Base-by-base conservation (phyloP, 192 early-diverging fungal genomes). In the Backusella australiensis region DNA sequence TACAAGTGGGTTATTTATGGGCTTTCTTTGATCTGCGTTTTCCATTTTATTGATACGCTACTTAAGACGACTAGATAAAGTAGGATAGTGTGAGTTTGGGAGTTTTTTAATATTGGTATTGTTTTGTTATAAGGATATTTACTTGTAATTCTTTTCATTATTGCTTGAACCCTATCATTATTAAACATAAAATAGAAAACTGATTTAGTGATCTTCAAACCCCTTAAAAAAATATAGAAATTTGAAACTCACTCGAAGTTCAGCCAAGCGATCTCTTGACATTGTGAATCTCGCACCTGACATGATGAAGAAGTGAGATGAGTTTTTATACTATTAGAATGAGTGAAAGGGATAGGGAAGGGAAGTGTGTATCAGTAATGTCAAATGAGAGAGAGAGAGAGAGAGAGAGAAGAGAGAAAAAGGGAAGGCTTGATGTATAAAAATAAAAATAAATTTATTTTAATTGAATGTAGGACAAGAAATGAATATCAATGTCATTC, bases 181-280 rank as follows among this genome's bases (percentile, higher is more conserved):
- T 17, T 56, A 34, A 32, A 42, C 36, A 11, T 39, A 23, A 39
- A 39, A 23, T 36, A n/a, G 23, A 69, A 69, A 46, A 66, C 19
- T 19, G 34, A 38, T 29, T 44, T 68, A 23, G 44, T 76, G 32
- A 39, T 63, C 19, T 63, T 29, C 56, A 63, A 23, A 26, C 56
- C 26, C 26, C 21, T 63, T 29, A 63, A 63, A 63, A 63, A 26
- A 29, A 4, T 21, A 56, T 1, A 29, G 12, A 63, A 63, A 14
- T 59, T 59, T 59, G 23, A 59, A 59, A 39, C 73, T 66, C 68
- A 82, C 81, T 15, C 77, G 73, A 32, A 82, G 67, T 71, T 82
- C 81, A 39, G 81, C 81, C 35, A 82, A 65, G 29, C 81, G 73
- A 68, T 82, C 81, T 71, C 81, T 63, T 49, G 77, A 78, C 81